phyloP scores from a whole-genome alignment of 345 rosid genomes.

The Populus ilicifolia region DNA sequence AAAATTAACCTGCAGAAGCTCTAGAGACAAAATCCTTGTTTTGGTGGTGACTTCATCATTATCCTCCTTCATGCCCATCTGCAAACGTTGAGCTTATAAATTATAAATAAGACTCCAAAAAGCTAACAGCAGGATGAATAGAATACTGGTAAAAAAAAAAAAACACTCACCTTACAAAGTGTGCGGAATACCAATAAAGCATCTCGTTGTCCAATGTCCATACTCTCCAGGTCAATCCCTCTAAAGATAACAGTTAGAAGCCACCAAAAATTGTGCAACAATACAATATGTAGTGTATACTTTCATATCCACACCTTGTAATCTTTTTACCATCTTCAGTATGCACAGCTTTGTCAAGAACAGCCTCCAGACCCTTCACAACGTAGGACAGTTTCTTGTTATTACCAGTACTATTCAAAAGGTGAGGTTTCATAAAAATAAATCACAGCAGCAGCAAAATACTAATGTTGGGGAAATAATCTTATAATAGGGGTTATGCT shows the following conservation, averaged over 20 bases:
- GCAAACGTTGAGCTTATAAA: slow-evolving; percentile 23
- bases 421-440: neutral
- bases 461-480: neutral
- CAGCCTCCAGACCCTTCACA: slow-evolving; percentile 90
- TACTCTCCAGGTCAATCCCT: slow-evolving; percentile 91
- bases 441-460: neutral
- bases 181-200: slow-evolving; percentile 93
- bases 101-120: slow-evolving; percentile 23
- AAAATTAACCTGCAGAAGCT: slow-evolving; percentile 86
- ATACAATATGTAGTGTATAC: neutral
- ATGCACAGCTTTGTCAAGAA: slow-evolving; percentile 95
- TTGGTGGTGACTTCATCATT: slow-evolving; percentile 86
- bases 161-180: slow-evolving; percentile 84
- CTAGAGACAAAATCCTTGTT: slow-evolving; percentile 90
- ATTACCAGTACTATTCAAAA: slow-evolving; percentile 3
- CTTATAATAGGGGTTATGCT: neutral
- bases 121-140: slow-evolving; percentile 13
- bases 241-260: slow-evolving; percentile 31
- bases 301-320: slow-evolving; percentile 50
- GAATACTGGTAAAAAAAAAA: neutral
- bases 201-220: slow-evolving; percentile 92
- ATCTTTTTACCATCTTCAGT: slow-evolving; percentile 94
- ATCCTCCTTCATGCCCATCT: slow-evolving; percentile 99
- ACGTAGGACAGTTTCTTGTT: slow-evolving; percentile 5
- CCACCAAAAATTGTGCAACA: slow-evolving; percentile 4